phyloP scores from a whole-genome alignment of 768 basidiomycete species.

The Cystobasidium onofrii region DNA sequence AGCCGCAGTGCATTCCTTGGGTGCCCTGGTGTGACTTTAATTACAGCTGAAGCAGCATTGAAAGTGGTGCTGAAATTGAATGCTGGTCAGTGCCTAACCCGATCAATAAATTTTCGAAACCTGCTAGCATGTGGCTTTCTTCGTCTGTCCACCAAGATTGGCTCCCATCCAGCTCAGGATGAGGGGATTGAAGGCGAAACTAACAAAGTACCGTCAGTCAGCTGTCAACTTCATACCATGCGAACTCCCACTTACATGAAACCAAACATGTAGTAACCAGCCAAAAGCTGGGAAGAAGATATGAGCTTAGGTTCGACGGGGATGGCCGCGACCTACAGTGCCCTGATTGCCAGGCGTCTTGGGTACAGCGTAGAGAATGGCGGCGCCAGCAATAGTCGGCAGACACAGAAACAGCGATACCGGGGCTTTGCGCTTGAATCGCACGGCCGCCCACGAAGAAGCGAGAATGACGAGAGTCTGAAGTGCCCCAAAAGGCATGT shows the following conservation, averaged over 20 bases:
- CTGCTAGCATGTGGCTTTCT: background rate
- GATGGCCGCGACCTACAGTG: too few species aligned
- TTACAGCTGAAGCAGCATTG: conserved; percentile 37
- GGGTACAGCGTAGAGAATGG: conserved; percentile 39
- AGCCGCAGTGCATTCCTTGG: too few species aligned
- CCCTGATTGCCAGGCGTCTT: conserved; percentile 31
- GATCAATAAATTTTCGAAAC: background rate
- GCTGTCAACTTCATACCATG: too few species aligned
- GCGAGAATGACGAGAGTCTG: conserved; percentile 41
- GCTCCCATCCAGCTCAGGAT: conserved; percentile 45
- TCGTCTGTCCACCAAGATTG: conserved; percentile 40
- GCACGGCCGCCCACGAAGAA: conserved; percentile 38
- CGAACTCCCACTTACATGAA: too few species aligned
- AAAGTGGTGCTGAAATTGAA: conserved; percentile 29
- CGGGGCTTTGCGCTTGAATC: conserved; percentile 40
- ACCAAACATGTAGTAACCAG: conserved; percentile 41
- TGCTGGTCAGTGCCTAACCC: background rate
- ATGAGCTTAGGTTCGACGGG: too few species aligned
- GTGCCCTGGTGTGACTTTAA: too few species aligned
- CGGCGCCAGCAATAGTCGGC: conserved; percentile 41
- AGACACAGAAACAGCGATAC: conserved; percentile 37
- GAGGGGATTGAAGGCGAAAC: conserved; percentile 44
- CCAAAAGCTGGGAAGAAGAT: too few species aligned
- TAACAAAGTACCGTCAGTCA: background rate
- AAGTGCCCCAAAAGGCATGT: conserved; percentile 35